Conservation (phyloP, 257 asterid species). For the Solanum virginianum region DNA sequence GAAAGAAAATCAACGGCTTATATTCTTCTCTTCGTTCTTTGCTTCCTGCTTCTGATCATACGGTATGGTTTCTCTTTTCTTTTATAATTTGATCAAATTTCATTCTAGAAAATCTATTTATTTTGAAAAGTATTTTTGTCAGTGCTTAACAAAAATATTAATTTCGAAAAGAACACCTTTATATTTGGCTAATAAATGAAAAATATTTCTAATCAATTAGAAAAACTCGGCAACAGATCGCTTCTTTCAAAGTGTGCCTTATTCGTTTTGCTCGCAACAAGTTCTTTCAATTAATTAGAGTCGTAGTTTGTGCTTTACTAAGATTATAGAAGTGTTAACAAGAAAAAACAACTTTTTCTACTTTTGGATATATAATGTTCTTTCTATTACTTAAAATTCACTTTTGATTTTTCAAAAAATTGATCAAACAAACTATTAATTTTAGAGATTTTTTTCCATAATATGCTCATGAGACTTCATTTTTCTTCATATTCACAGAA, state of each 20-base stretch:
- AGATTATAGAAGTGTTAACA: too few species aligned
- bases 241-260: too few species aligned
- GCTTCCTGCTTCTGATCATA: conserved; percentile 52
- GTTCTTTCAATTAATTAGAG: neutral
- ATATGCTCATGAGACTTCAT: neutral
- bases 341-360: too few species aligned
- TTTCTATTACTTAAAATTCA: neutral
- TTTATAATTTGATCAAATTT: neutral
- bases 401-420: neutral
- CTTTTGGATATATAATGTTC: neutral
- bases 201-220: neutral
- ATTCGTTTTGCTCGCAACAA: too few species aligned
- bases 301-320: neutral
- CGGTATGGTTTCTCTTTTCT: neutral
- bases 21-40: conserved; percentile 55
- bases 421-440: neutral
- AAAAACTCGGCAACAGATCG: too few species aligned
- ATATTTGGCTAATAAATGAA: neutral
- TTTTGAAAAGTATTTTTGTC: neutral
- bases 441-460: neutral
- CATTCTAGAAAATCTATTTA: neutral
- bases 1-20: conserved; percentile 44
- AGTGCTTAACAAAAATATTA: neutral
- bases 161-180: neutral
- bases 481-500: neutral